Conservation (phyloP, 768 basidiomycete genomes). For the Trametopsis cervina region DNA sequence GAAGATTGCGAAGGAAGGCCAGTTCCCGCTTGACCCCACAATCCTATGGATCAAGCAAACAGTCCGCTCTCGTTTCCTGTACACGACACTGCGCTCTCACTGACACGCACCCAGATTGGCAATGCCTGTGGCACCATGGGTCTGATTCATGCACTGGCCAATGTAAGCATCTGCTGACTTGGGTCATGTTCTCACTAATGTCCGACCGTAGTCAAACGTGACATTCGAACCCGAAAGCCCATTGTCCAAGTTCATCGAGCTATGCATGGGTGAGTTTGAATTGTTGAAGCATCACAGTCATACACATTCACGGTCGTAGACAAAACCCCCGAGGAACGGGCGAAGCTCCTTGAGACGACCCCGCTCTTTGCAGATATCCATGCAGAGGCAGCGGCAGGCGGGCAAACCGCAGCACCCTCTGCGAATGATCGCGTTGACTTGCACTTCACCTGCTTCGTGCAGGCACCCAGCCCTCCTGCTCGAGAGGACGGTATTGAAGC, state of each 20-base stretch:
- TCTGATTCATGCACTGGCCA: constrained; percentile 74
- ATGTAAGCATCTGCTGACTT: constrained; percentile 38
- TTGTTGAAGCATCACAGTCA: no score
- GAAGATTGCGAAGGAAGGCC: constrained; percentile 38
- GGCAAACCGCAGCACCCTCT: constrained; percentile 60
- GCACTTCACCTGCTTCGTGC: constrained; percentile 86
- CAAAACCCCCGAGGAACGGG: constrained; percentile 67
- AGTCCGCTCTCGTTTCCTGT: constrained; percentile 31
- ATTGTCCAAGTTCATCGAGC: constrained; percentile 58
- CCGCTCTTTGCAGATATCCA: constrained; percentile 77
- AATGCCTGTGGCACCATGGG: constrained; percentile 68
- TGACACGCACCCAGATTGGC: constrained; percentile 17
- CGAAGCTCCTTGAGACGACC: constrained; percentile 67
- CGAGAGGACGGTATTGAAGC: constrained; percentile 22
- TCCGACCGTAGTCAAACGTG: constrained; percentile 44
- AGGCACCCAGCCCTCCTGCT: constrained; percentile 42
- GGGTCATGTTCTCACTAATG: background rate
- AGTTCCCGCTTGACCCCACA: constrained; percentile 48
- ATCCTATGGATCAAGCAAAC: constrained; percentile 91
- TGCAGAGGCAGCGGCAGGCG: constrained; percentile 54
- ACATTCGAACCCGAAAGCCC: constrained; percentile 49
- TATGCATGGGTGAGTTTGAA: constrained; percentile 48
- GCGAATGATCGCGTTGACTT: constrained; percentile 60
- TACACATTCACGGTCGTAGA: no score
- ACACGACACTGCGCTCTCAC: background rate